Evolutionary conservation across 306 rosid genomes (phyloP).

Genomic region (Hylodesmum podocarpum): DNA sequence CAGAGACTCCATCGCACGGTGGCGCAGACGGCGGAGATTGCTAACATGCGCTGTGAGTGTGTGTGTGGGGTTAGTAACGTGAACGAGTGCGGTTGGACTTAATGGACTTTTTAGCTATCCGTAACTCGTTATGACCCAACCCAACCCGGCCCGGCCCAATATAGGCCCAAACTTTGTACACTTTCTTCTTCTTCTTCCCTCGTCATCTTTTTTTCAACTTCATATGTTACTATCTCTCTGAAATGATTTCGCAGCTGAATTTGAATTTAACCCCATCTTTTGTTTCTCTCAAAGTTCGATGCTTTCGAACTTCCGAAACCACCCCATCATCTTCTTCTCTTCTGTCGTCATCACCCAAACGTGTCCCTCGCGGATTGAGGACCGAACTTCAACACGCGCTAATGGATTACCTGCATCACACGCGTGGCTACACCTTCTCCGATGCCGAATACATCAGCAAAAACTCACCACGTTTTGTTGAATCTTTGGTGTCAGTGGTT

Average conservation of each 20-base stretch:
- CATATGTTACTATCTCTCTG: not conserved
- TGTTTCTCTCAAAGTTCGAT: slow-evolving; percentile 25
- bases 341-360: slow-evolving; percentile 1
- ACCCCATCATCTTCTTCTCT: slow-evolving; percentile 19
- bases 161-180: not conserved
- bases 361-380: slow-evolving; percentile 38
- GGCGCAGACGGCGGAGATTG: not conserved
- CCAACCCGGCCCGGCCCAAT: not conserved
- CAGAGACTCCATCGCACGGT: slow-evolving; percentile 66
- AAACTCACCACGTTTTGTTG: slow-evolving; percentile 63
- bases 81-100: slow-evolving; percentile 24
- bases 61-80: slow-evolving; percentile 2
- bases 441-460: slow-evolving; percentile 74
- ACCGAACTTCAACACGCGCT: slow-evolving; percentile 54
- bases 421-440: slow-evolving; percentile 53
- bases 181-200: not conserved
- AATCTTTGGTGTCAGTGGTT: slow-evolving; percentile 44
- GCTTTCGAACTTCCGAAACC: slow-evolving; percentile 23
- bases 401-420: slow-evolving; percentile 61
- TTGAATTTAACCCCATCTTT: slow-evolving; percentile 29
- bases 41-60: slow-evolving; percentile 26
- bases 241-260: not conserved
- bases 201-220: not conserved
- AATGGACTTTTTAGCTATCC: slow-evolving; percentile 11
- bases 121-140: not conserved